Evolutionary conservation across 2,329 filamentous ascomycete genomes (phyloP), one percentile per base, ranked within the genome.

Genomic region (Trichophyton benhamiae): DNA sequence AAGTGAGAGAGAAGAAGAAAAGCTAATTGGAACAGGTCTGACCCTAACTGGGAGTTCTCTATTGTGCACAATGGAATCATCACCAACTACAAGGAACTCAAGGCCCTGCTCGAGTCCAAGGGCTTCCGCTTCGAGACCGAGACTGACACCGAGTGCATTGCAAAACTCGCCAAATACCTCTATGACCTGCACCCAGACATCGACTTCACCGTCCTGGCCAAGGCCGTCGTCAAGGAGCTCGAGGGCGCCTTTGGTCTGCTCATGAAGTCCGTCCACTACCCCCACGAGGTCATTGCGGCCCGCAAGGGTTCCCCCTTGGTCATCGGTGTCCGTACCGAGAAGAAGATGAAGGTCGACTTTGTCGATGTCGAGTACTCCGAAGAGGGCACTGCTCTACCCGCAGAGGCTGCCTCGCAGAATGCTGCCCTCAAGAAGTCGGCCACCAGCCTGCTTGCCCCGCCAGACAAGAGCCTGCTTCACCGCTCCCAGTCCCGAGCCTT

Each of bases 321-420:
- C 66, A 90, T 99, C 70, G 94, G 94, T 78, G 94, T 99, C 74
- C 89, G 91, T 80, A 97, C 94, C 61, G 83, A 91, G 78, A 95
- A 88, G 82, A 95, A 95, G 80, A 97, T 99, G 94, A 99, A 97
- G 87, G 94, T 99, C 65, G 94, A 99, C 80, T 99, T 99, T 72
- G 94, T 99, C 74, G 94, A 99, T 75, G 94, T 99, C 65, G 94
- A 99, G 79, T 97, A 92, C 76, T 88, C 87, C 59, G 91, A 96
- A 71, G 90, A 96, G 70, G 86, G 87, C 71, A 83, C 88, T 67
- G 83, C 88, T 67, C 87, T 99, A 64, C 87, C 94, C 42, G 94
- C 94, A 60, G 94, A 99, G 83, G 86, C 87, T 67, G 94, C 94
- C 65, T 92, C 92, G 63, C 94, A 99, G 80, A 97, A 96, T 74